Base-by-base conservation (phyloP, 768 basidiomycete genomes). In the Dendrothele bispora region DNA sequence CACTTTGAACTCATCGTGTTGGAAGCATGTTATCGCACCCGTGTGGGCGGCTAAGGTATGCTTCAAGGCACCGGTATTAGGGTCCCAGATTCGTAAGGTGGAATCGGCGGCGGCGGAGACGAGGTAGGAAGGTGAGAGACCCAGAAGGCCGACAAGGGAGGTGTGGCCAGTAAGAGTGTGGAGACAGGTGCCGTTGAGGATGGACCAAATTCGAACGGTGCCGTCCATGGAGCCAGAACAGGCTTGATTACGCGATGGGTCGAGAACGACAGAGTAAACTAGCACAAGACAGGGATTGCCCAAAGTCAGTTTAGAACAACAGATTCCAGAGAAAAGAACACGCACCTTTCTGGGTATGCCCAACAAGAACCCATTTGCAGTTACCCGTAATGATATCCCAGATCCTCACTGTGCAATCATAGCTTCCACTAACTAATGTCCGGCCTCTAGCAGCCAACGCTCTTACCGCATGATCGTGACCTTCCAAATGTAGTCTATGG, bases 21-120 rank as follows among this genome's bases (percentile, higher is more conserved):
- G 93, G 77, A 98, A 98, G 70, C 95, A 99, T 15, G 97, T 98
- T 56, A 99, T 98, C n/a, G 95, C 94, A 18, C 95, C 95, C 5
- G 88, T 88, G 64, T 98, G 95, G 1, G 91, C 92, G 3, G 86
- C 84, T 25, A 99, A 29, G 42, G 79, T 0, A 86, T 84, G 55
- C 94, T 87, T 30, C n/a, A 43, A 29, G 14, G n/a, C 17, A 30
- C 42, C 42, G n/a, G 42, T 43, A 29, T 86, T 82, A 2, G 94
- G 90, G 60, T 98, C 88, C 95, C 95, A 98, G 34, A 98, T 81
- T 7, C 95, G 85, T 7, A 99, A 72, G 0, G 94, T 95, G 18
- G 92, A 93, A 63, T 99, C 95, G 17, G 95, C 95, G 0, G 97
- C 95, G 4, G 94, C 97, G 28, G 92, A 95, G 48, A 98, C 95